Evolutionary conservation across 2,329 filamentous ascomycete species (phyloP).

Genomic region (Scedosporium apiospermum): DNA sequence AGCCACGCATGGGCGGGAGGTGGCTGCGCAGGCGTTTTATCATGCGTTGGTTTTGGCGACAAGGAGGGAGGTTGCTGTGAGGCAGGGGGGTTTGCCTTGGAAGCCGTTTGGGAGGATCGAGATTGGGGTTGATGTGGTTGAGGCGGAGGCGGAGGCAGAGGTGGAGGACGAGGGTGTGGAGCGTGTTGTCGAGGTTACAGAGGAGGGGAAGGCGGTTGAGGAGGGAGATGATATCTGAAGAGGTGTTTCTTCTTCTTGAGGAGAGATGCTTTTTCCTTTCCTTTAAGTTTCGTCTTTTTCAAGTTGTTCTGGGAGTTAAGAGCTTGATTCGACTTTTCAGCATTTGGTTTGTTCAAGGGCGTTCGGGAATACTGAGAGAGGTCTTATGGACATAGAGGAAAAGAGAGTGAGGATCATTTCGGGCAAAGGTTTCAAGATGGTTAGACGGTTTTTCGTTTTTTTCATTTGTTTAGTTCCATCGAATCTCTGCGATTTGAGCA

Average conservation of each 20-base stretch:
- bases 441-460: not conserved
- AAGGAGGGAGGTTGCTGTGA: conserved; percentile 51
- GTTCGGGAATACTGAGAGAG: no score
- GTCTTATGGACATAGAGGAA: no score
- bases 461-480: not conserved
- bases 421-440: not conserved
- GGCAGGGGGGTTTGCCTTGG: conserved; percentile 39
- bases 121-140: conserved; percentile 21
- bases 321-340: not conserved
- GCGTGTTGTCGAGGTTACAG: not conserved
- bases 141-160: not conserved
- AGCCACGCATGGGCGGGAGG: conserved; percentile 38
- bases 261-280: not conserved
- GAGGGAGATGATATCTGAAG: not conserved
- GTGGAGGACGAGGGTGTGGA: not conserved
- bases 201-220: not conserved
- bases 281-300: not conserved
- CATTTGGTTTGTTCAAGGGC: no score
- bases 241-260: not conserved
- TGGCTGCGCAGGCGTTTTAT: conserved; percentile 67
- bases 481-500: not conserved
- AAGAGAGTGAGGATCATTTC: no score
- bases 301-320: not conserved
- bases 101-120: conserved; percentile 37
- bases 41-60: conserved; percentile 64